Conservation (phyloP, 2,329 filamentous ascomycete genomes). For the Fonsecaea nubica region DNA sequence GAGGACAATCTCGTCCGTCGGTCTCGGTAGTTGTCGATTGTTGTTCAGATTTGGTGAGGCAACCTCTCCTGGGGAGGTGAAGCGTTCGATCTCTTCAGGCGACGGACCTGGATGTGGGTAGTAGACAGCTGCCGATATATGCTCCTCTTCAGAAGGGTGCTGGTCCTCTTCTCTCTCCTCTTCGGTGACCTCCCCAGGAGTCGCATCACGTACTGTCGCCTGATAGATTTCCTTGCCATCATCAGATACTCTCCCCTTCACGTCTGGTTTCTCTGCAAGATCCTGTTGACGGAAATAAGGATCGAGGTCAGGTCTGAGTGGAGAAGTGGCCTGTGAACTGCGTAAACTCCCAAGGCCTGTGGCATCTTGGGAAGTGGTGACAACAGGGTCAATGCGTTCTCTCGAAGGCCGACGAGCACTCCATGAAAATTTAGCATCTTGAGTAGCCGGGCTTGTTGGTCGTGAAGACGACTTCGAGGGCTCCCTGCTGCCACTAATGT, state of each 20-base stretch:
- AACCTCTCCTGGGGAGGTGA: conserved; percentile 33
- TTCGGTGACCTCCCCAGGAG: not conserved
- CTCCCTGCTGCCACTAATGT: conserved; percentile 11
- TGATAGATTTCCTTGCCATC: conserved; percentile 52
- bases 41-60: conserved; percentile 23
- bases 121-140: conserved; percentile 69
- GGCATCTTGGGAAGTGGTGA: conserved; percentile 3
- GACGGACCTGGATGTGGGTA: conserved; percentile 65
- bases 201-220: conserved; percentile 1
- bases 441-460: conserved; percentile 24
- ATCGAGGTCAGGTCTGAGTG: conserved; percentile 38
- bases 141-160: conserved; percentile 57
- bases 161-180: conserved; percentile 9
- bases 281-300: conserved; percentile 42
- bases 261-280: conserved; percentile 42
- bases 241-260: conserved; percentile 61
- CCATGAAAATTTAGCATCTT: conserved; percentile 19
- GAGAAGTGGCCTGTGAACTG: conserved; percentile 15
- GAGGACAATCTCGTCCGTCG: conserved; percentile 22
- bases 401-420: conserved; percentile 17
- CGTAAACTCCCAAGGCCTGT: conserved; percentile 6
- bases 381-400: conserved; percentile 15
- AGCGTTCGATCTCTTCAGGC: conserved; percentile 48
- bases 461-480: conserved; percentile 23
- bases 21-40: conserved; percentile 6